These are phyloP conservation scores for Scleroderma bovista DNA, from an alignment of 768 basidiomycete genomes.

Conservation along the genomic window DNA sequence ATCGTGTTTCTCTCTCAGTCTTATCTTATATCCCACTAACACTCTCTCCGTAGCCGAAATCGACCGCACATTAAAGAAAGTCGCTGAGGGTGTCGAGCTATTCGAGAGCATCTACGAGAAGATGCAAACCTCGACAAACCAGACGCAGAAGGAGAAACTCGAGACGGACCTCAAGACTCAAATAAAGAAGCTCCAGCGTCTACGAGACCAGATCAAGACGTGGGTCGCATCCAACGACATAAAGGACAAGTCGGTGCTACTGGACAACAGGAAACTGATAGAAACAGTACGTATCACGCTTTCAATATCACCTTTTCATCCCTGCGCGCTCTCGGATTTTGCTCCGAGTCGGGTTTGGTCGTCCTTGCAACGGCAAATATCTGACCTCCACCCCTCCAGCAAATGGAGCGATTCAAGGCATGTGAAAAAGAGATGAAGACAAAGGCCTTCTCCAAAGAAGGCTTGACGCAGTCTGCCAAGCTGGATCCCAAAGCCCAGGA, in stretches of 20 bases:
- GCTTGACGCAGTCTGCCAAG: slow-evolving; percentile 87
- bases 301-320: not conserved
- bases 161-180: slow-evolving; percentile 95
- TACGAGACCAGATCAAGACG: slow-evolving; percentile 86
- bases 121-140: slow-evolving; percentile 93
- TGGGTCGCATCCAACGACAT: slow-evolving; percentile 98
- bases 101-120: slow-evolving; percentile 97
- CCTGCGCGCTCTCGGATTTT: not conserved
- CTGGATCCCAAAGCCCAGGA: slow-evolving; percentile 97
- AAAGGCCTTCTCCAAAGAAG: slow-evolving; percentile 99
- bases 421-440: slow-evolving; percentile 99
- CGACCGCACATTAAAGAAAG: slow-evolving; percentile 97
- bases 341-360: slow-evolving; percentile 7
- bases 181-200: slow-evolving; percentile 89
- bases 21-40: not conserved
- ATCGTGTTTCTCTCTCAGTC: slow-evolving; percentile 12
- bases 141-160: slow-evolving; percentile 98
- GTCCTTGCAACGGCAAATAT: slow-evolving; percentile 3
- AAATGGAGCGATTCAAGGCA: slow-evolving; percentile 99
- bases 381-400: slow-evolving; percentile 45
- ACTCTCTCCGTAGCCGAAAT: slow-evolving; percentile 75
- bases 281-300: slow-evolving; percentile 71
- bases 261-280: slow-evolving; percentile 93
- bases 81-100: slow-evolving; percentile 89
- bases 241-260: slow-evolving; percentile 90